Evolutionary conservation across 495 filamentous ascomycete species (phyloP).

Genomic region (Trichoderma virens): DNA sequence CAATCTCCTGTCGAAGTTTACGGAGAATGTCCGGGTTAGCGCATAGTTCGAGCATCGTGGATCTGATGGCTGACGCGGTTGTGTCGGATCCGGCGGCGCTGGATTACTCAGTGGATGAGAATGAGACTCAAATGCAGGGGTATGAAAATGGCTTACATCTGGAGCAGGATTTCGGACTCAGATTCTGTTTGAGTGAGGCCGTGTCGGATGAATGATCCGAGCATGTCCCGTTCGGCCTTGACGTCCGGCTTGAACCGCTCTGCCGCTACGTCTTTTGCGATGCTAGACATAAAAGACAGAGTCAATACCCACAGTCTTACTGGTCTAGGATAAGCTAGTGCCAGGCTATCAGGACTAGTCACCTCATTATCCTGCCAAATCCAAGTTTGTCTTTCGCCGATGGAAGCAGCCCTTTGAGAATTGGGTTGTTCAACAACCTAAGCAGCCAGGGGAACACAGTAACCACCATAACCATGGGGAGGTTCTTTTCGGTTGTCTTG

Average conservation of each 20-base stretch:
- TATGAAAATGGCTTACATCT: constrained; percentile 20
- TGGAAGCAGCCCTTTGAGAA: constrained; percentile 49
- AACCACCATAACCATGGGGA: constrained; percentile 40
- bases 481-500: constrained; percentile 40
- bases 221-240: constrained; percentile 28
- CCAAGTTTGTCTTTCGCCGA: constrained; percentile 45
- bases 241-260: constrained; percentile 24
- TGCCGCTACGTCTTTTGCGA: constrained; percentile 32
- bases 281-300: background rate
- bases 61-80: constrained; percentile 39
- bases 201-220: constrained; percentile 23
- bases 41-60: constrained; percentile 44
- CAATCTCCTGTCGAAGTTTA: constrained; percentile 34
- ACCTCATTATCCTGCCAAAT: constrained; percentile 45
- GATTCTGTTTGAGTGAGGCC: constrained; percentile 18
- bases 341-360: background rate
- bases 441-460: constrained; percentile 48
- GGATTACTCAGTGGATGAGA: background rate
- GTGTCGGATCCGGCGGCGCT: constrained; percentile 50
- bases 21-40: constrained; percentile 32
- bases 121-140: constrained; percentile 8
- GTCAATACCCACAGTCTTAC: no score
- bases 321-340: no score
- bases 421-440: constrained; percentile 42
- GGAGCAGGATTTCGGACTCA: constrained; percentile 27